Base-by-base conservation (phyloP, 1,139 yeast species). In the Candida sp. region DNA sequence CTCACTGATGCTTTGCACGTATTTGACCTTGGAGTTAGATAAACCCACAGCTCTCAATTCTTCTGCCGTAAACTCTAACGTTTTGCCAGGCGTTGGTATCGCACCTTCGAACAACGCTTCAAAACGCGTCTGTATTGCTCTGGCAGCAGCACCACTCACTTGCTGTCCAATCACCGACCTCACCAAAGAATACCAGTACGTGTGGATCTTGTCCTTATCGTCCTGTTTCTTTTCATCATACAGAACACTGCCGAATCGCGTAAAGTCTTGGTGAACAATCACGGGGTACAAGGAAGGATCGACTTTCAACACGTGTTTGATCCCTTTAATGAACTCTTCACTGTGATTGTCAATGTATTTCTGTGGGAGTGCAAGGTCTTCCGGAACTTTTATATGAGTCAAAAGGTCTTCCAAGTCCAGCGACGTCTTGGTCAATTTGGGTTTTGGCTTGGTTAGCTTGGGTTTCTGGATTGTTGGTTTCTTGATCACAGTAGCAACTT, bases 121-220 rank as follows among this genome's bases (percentile, higher is more conserved):
- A 52, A 91, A 81, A 58, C 81, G 78, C 9, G 57, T 57, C 49
- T 80, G 77, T 35, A 92, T 88, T 1, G 93, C 77, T 9, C 63
- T 68, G 0, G 97, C 97, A 0, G 97, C 96, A 0, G 84, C 79
- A 1, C 97, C 97, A 57, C 94, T 87, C 4, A 92, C 86, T 64
- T 92, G 97, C 68, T 92, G 97, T 0, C 90, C 82, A 12, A 90
- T 80, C 6, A 91, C 80, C 63, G 70, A 81, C 60, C 65, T 56
- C 0, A 77, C 59, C 42, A 77, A 61, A 33, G 73, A 59, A 44
- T 68, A 62, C 81, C 81, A 77, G 56, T 76, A 76, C 23, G 55
- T 70, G 66, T 59, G 74, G 73, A 63, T 77, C 62, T 56, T 61
- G 57, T 57, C 48, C 7, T 40, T 46, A 25, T 50, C 12, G 39